Percentiles rank a stretch among this genome's conserved stretches.
These are phyloP conservation scores for Licmophora abbreviata DNA, from an alignment of 108 stramenopile genomes.

Conservation along the genomic window DNA sequence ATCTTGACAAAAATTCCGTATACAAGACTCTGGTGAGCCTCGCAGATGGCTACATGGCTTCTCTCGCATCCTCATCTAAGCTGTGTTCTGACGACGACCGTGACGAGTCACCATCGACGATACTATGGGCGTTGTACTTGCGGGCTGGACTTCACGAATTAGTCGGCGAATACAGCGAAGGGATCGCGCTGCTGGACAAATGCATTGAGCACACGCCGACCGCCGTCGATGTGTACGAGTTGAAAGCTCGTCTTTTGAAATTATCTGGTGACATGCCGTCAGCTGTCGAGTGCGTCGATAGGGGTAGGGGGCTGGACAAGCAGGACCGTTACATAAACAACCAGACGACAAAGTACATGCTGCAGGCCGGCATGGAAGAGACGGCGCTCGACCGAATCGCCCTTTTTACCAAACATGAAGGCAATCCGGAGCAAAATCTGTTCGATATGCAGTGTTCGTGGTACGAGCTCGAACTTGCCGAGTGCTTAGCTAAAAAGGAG, in stretches of 20 bases:
- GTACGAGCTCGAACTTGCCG: slow-evolving; percentile 94
- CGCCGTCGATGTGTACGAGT: slow-evolving; percentile 82
- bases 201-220: slow-evolving; percentile 90
- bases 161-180: slow-evolving; percentile 69
- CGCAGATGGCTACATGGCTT: slow-evolving; percentile 52
- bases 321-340: slow-evolving; percentile 98
- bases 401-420: slow-evolving; percentile 89
- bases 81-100: slow-evolving; percentile 26
- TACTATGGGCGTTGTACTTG: slow-evolving; percentile 85
- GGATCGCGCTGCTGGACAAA: slow-evolving; percentile 67
- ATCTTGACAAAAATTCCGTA: slow-evolving; percentile 48
- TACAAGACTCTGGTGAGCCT: slow-evolving; percentile 51
- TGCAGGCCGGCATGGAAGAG: slow-evolving; percentile 81
- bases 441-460: slow-evolving; percentile 98
- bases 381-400: slow-evolving; percentile 73
- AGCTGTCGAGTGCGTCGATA: slow-evolving; percentile 85
- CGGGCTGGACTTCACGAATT: slow-evolving; percentile 74
- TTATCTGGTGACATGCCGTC: slow-evolving; percentile 66
- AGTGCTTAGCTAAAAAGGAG: slow-evolving; percentile 44
- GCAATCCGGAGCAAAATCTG: slow-evolving; percentile 88
- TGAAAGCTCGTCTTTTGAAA: slow-evolving; percentile 86
- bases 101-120: slow-evolving; percentile 57
- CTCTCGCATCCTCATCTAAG: slow-evolving; percentile 32
- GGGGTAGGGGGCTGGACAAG: slow-evolving; percentile 85
- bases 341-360: slow-evolving; percentile 92